Base-by-base conservation (phyloP, 1,284 basidiomycete genomes). In the Termitomyces sp. region DNA sequence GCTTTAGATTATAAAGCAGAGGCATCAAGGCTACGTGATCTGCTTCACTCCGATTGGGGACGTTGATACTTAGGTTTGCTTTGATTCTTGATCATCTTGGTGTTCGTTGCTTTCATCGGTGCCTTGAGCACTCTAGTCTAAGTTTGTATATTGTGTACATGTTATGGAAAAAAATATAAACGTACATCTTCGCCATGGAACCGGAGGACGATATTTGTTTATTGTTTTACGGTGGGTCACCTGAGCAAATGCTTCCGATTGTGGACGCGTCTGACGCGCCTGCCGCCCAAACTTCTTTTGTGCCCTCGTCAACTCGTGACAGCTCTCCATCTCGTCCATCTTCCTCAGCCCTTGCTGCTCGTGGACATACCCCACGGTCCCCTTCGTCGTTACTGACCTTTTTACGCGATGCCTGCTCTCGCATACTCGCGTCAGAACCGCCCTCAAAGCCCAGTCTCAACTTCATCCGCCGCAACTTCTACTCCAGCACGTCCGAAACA, bases 1-100 rank as follows among this genome's bases (percentile, higher is more conserved):
- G 70, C 75, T n/a, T 66, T 93, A 37, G 80, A 95, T 64, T 94
- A 83, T 65, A 77, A 76, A 41, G 82, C 83, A 59, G 92, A 93
- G 64, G 81, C 80, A 8, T 75, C 76, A 31, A 66, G 75, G 28
- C 72, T 93, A 51, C 74, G 81, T 28, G 80, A 86, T 51, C 63
- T 80, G 30, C 68, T 89, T 35, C 68, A 69, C 44, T 72, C 71
- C 21, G 57, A 67, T 21, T 76, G 72, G 74, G 72, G 69, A 3
- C 66, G 64, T 54, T 72, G 60, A 60, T 50, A 26, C 11, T 31
- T 28, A 9, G 9, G 2, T 40, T 18, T n/a, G n/a, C n/a, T n/a
- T 31, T 30, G 11, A 28, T 34, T 34, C 16, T 21, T 44, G 28
- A 5, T 38, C 18, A 19, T 19, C 11, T 34, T 13, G 37, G 37